A percentile compares a stretch with the other conserved stretches of the same genome.
These are phyloP conservation scores for Lepiota venenata DNA, from an alignment of 768 basidiomycete species.

Conservation along the genomic window DNA sequence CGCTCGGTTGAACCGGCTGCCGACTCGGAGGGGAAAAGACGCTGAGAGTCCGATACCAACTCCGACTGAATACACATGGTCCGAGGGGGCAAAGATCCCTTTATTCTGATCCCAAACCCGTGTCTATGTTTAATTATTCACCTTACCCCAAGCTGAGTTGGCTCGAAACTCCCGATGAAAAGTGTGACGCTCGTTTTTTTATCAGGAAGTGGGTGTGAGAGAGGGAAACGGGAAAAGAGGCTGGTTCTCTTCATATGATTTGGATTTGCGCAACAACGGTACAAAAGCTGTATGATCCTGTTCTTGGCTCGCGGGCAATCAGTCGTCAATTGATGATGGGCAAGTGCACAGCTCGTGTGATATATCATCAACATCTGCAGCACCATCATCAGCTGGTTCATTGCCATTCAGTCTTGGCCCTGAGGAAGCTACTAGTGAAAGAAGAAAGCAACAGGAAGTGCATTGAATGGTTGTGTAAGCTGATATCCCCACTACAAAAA, in stretches of 20 bases:
- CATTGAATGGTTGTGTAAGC: not conserved
- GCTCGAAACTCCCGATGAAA: slow-evolving; percentile 8
- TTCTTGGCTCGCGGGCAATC: not conserved
- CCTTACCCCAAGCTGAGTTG: not conserved
- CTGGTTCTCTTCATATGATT: too few relatives aligned
- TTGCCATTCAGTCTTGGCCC: not conserved
- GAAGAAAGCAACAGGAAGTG: not conserved
- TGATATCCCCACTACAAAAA: too few relatives aligned
- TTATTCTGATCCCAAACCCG: not conserved
- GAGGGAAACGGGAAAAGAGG: too few relatives aligned
- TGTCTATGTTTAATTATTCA: not conserved
- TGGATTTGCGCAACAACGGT: too few relatives aligned
- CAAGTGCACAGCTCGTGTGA: slow-evolving; percentile 10
- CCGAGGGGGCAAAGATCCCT: not conserved
- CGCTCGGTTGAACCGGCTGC: too few relatives aligned
- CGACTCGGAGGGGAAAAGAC: too few relatives aligned
- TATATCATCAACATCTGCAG: slow-evolving; percentile 9
- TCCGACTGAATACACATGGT: not conserved
- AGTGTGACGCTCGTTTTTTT: too few relatives aligned
- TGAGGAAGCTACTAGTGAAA: not conserved
- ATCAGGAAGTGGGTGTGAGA: too few relatives aligned
- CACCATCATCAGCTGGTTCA: slow-evolving; percentile 3
- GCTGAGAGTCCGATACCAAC: not conserved
- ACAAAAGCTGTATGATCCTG: not conserved
- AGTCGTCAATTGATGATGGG: slow-evolving; percentile 2